Conservation (phyloP, 2,329 filamentous ascomycete species). For the Aureobasidium pullulans region DNA sequence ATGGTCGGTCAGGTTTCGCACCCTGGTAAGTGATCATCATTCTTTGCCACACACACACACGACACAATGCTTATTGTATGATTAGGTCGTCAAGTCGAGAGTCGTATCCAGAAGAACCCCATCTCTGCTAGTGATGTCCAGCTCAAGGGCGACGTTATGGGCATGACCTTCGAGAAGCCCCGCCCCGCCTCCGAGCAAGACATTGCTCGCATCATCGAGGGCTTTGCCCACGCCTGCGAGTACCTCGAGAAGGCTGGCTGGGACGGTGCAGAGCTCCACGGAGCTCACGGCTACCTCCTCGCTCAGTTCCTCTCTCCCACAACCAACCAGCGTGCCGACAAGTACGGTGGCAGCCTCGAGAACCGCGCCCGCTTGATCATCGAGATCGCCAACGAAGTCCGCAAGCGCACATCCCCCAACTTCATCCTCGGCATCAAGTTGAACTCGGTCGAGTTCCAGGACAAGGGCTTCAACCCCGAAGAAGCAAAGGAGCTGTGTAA, state of each 20-base stretch:
- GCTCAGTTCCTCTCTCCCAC: constrained; percentile 37
- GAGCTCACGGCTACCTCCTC: constrained; percentile 35
- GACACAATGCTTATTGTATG: neutral
- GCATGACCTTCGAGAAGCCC: constrained; percentile 47
- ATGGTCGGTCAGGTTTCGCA: constrained; percentile 57
- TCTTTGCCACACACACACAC: too few species aligned
- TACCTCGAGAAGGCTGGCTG: constrained; percentile 57
- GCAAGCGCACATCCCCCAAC: constrained; percentile 26
- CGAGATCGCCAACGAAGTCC: constrained; percentile 34
- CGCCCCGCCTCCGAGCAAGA: constrained; percentile 47
- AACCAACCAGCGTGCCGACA: constrained; percentile 37
- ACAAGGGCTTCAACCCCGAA: constrained; percentile 43
- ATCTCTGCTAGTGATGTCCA: constrained; percentile 46
- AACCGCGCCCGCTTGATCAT: constrained; percentile 36
- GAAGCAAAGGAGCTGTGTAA: constrained; percentile 44
- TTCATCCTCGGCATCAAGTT: constrained; percentile 52
- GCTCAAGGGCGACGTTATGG: constrained; percentile 36
- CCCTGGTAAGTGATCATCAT: constrained; percentile 27
- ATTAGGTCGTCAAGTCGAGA: constrained; percentile 46
- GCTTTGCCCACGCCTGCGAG: constrained; percentile 55
- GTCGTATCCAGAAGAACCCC: constrained; percentile 41
- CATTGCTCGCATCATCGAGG: constrained; percentile 50
- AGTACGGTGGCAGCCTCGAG: constrained; percentile 37
- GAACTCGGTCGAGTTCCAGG: constrained; percentile 51
- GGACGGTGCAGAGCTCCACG: constrained; percentile 43